Base-by-base conservation (phyloP, 192 early-diverging fungal species). In the Linnemannia zychae region DNA sequence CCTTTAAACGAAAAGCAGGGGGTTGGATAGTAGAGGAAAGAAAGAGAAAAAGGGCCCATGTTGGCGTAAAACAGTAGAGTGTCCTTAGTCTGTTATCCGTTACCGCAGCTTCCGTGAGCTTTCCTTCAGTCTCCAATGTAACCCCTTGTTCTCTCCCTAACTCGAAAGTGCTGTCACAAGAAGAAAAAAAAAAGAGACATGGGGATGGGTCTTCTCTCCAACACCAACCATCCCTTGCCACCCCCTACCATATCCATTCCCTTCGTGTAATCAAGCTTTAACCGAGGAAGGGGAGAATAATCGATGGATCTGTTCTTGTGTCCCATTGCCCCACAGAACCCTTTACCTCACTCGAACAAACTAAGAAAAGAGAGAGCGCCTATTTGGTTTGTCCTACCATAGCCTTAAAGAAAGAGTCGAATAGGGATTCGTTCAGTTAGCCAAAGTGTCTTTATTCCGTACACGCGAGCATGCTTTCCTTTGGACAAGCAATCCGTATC, bases 321-420 rank as follows among this genome's bases (percentile, higher is more conserved):
- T 15, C 12, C n/a, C 57, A 22, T 22, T 63, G 15, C 57, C 57
- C 28, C 12, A 28, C 28, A 63, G 24, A 12, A n/a, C 28, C 28
- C 31, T 63, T 13, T 57, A 24, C 57, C 12, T 3, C n/a, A 57
- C 7, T 57, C 22, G 7, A n/a, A 57, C 6, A n/a, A n/a, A 0
- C 1, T 2, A 63, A 13, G 28, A 9, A 63, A 31, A 63, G 57
- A 63, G 57, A 63, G 28, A 5, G 57, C 7, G 52, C 20, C n/a
- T n/a, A n/a, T 33, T n/a, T 63, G 57, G 24, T 31, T 63, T 63
- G 57, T 63, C 57, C 57, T 31, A 63, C 57, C 57, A 63, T 63
- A 0, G 12, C 24, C 7, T 47, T n/a, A n/a, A n/a, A n/a, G n/a
- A 47, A 24, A 28, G 57, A 63, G 57, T 15, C 24, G 57, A 63